These are phyloP conservation scores for Sugiyamaella chiloensis DNA, from an alignment of 805 yeast genomes.

Conservation along the genomic window DNA sequence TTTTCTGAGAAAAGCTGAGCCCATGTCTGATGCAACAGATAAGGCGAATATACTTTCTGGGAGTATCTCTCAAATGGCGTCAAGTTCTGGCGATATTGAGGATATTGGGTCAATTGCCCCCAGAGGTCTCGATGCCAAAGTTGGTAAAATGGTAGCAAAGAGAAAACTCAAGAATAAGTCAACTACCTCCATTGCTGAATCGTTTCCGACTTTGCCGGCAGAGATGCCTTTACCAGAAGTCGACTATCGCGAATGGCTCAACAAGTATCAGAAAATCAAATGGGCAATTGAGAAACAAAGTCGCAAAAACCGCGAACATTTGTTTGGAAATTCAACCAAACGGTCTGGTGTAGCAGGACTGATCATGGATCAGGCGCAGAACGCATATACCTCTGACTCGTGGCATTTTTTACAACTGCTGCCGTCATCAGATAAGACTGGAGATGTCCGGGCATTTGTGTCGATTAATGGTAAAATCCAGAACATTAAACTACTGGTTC, in stretches of 20 bases:
- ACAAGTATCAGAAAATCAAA: conserved; percentile 75
- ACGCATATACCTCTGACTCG: conserved; percentile 59
- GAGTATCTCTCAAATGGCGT: not conserved
- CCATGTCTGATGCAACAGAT: conserved; percentile 35
- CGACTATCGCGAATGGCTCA: conserved; percentile 49
- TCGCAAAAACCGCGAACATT: conserved; percentile 63
- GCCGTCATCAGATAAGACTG: conserved; percentile 43
- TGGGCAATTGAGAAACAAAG: conserved; percentile 80
- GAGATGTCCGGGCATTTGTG: conserved; percentile 73
- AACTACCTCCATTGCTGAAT: not conserved
- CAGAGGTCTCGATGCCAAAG: not conserved
- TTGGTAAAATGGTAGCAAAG: conserved; percentile 5
- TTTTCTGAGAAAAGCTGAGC: conserved; percentile 51
- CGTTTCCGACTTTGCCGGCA: conserved; percentile 25
- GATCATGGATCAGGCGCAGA: conserved; percentile 73
- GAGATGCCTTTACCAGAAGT: conserved; percentile 30
- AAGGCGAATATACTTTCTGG: conserved; percentile 10
- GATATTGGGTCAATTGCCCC: conserved; percentile 9
- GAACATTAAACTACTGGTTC: conserved; percentile 66
- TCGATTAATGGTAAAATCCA: conserved; percentile 70
- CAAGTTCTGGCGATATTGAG: conserved; percentile 20
- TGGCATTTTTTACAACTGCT: conserved; percentile 85
- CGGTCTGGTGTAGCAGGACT: conserved; percentile 56
- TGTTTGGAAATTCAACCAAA: conserved; percentile 67
- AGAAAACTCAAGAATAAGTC: not conserved